phyloP scores from a whole-genome alignment of 495 filamentous ascomycete genomes.

The Penicillium paradoxum region DNA sequence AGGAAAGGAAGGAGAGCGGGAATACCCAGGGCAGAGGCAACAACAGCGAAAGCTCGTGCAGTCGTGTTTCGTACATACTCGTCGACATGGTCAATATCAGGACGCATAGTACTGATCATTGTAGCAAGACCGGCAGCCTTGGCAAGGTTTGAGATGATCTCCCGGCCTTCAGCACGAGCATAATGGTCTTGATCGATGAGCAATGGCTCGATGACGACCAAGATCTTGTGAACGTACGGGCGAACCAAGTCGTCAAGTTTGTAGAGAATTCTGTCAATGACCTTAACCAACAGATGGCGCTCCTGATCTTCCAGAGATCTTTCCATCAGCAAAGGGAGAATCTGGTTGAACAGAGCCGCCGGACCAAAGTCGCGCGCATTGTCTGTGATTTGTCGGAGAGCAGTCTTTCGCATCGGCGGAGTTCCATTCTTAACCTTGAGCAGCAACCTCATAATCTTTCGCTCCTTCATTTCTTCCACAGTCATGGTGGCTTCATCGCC shows the following conservation, averaged over 20 bases:
- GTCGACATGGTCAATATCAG: conserved; percentile 97
- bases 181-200: conserved; percentile 99
- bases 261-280: conserved; percentile 97
- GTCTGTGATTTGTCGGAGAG: conserved; percentile 95
- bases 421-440: conserved; percentile 99
- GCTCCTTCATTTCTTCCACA: conserved; percentile 93
- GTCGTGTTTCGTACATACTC: conserved; percentile 99
- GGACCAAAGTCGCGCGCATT: conserved; percentile 97
- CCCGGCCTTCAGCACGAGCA: conserved; percentile 93
- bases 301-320: conserved; percentile 98
- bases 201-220: conserved; percentile 97
- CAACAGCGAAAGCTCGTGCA: conserved; percentile 93
- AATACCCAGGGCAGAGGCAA: conserved; percentile 94
- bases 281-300: conserved; percentile 96
- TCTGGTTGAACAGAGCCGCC: conserved; percentile 94
- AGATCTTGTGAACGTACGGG: conserved; percentile 95
- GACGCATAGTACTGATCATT: conserved; percentile 99
- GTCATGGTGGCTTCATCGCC: conserved; percentile 88
- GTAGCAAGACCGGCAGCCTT: conserved; percentile 96
- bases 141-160: conserved; percentile 96
- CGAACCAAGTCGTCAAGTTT: conserved; percentile 97
- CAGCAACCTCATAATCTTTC: conserved; percentile 96
- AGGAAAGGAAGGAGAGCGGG: conserved; percentile 93
- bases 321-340: conserved; percentile 96
- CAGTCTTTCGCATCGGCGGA: conserved; percentile 98